Percentiles rank a stretch among this genome's conserved stretches.
These are phyloP conservation scores for Sclerotinia nivalis DNA, from an alignment of 2,329 filamentous ascomycete species.

Conservation along the genomic window DNA sequence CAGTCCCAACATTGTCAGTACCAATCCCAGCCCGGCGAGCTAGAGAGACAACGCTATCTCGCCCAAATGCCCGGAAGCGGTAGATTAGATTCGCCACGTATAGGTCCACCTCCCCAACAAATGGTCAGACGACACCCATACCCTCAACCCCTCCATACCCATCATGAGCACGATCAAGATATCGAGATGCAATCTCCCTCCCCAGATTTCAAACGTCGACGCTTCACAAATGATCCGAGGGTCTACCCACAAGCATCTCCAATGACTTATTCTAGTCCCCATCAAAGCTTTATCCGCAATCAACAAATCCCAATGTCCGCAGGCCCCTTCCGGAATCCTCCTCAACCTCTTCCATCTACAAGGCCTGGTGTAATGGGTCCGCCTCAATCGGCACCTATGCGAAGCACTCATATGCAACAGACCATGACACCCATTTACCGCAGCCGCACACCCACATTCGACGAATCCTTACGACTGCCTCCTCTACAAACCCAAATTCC, in stretches of 20 bases:
- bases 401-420: slow-evolving; percentile 28
- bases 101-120: slow-evolving; percentile 29
- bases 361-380: slow-evolving; percentile 39
- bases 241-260: slow-evolving; percentile 44
- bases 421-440: slow-evolving; percentile 31
- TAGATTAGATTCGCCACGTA: slow-evolving; percentile 37
- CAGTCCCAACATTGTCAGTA: neutral
- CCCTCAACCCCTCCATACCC: slow-evolving; percentile 36
- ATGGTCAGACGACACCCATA: slow-evolving; percentile 32
- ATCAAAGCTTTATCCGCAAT: slow-evolving; percentile 32
- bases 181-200: slow-evolving; percentile 48
- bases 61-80: slow-evolving; percentile 31
- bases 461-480: slow-evolving; percentile 42
- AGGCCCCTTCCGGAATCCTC: slow-evolving; percentile 40
- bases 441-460: slow-evolving; percentile 34
- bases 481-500: slow-evolving; percentile 42
- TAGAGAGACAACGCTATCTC: slow-evolving; percentile 31
- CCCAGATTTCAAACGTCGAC: slow-evolving; percentile 62
- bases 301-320: slow-evolving; percentile 37
- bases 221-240: slow-evolving; percentile 52
- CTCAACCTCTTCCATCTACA: slow-evolving; percentile 41
- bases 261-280: slow-evolving; percentile 39
- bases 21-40: slow-evolving; percentile 28
- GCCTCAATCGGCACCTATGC: slow-evolving; percentile 35
- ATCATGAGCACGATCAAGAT: slow-evolving; percentile 43